Base-by-base conservation (phyloP, 768 basidiomycete species). In the Zangia roseola region DNA sequence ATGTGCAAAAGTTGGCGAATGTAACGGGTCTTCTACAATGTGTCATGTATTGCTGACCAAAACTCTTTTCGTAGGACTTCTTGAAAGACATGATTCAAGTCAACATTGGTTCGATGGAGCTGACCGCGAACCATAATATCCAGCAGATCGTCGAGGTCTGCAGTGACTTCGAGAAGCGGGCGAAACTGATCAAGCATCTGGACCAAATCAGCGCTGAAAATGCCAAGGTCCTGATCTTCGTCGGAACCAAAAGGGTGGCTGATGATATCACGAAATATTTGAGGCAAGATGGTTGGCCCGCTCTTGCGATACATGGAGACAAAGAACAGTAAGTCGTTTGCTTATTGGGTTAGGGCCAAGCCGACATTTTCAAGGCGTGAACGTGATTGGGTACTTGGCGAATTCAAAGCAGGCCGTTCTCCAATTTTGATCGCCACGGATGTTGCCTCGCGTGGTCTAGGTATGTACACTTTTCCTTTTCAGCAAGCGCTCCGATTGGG, bases 221-320 rank as follows among this genome's bases (percentile, higher is more conserved):
- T 64, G 97, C 94, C 39, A 99, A 99, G 72, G 97, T 99, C 40
- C 80, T 99, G 55, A 99, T 99, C 64, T 99, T 99, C 68, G 94
- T 97, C 53, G 94, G 86, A 17, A 99, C 97, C 21, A 99, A 98
- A 74, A 82, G 95, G 40, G 91, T 95, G 50, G 97, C 97, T 43
- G 97, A 99, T 69, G 97, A 99, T 55, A 88, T 99, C 61, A 99
- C 97, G 17, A 98, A 97, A 71, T 94, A 93, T 63, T 78, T 99
- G 49, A 88, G 97, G 50, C 88, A 91, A 77, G 97, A 99, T 63
- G 97, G 97, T 13, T 99, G 97, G 97, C 97, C 97, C n/a, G 97
- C 97, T 13, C 76, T 99, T 31, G 95, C 97, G 45, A 99, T 99
- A 62, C 97, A 99, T 65, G 97, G 97, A 62, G 97, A 99, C 76